Percentiles rank a stretch among this genome's conserved stretches.
These are phyloP conservation scores for Plantago lanceolata DNA, from an alignment of 305 asterid species.

Conservation along the genomic window DNA sequence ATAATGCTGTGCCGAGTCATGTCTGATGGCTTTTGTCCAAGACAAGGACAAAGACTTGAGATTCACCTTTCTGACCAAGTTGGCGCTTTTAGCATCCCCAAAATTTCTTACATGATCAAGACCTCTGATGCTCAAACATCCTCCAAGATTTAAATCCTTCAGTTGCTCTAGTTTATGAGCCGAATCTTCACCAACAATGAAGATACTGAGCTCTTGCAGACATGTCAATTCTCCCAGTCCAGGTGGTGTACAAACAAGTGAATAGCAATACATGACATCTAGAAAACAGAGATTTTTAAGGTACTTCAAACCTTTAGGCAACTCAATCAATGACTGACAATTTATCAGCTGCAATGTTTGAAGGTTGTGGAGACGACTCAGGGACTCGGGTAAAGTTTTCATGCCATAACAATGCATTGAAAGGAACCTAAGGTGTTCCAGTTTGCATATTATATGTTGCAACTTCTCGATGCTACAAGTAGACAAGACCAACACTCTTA, in stretches of 20 bases:
- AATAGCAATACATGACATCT: neutral
- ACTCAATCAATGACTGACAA: neutral
- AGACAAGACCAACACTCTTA: neutral
- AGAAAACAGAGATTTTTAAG: constrained; percentile 31
- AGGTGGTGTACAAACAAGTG: constrained; percentile 30
- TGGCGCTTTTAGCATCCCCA: constrained; percentile 25
- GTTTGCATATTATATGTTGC: neutral
- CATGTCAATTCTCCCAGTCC: constrained; percentile 20
- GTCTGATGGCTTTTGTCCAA: constrained; percentile 10
- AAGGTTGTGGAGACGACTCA: constrained; percentile 20
- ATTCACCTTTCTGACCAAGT: constrained; percentile 16
- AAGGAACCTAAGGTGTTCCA: constrained; percentile 16
- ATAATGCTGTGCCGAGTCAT: constrained; percentile 9
- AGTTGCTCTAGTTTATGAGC: constrained; percentile 20
- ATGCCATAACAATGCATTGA: neutral
- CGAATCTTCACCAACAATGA: constrained; percentile 26
- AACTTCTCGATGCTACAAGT: neutral
- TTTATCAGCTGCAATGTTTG: constrained; percentile 22
- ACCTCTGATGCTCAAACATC: constrained; percentile 13
- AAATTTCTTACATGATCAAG: constrained; percentile 17
- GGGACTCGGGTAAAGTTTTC: neutral
- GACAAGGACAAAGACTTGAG: constrained; percentile 16
- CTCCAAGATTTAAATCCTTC: constrained; percentile 25
- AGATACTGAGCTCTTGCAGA: constrained; percentile 23
- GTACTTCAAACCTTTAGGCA: constrained; percentile 27